Base-by-base conservation (phyloP, 176 grass and related monocot genomes). In the Melocanna baccifera region DNA sequence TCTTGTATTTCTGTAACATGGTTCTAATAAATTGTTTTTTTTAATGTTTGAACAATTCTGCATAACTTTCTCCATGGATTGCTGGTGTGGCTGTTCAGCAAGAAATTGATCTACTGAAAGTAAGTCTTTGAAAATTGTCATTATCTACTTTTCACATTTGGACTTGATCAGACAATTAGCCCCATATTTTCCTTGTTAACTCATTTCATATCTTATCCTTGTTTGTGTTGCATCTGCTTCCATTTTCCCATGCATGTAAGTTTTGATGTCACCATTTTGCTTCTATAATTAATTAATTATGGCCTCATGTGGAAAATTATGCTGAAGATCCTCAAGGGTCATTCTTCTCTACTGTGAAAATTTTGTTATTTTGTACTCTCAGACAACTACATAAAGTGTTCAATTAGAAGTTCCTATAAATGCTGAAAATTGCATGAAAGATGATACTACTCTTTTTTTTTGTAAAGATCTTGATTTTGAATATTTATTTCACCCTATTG, bases 61-160 rank as follows among this genome's bases (percentile, higher is more conserved):
- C 50, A 62, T 86, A 34, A 82, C 58, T 75, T 75, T 59, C 53
- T 84, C 37, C 18, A 78, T 91, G 76, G 68, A 70, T 58, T 66
- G 47, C 46, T 83, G 75, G 9, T 80, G 69, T 73, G 67, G 58
- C 80, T 65, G 62, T 94, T 88, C 91, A 99, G 96, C 96, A 99
- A 99, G 96, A 99, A 87, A 99, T 99, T 29, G 96, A 99, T 90
- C 91, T 99, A 29, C 70, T 99, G 56, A 99, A 99, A 94, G 96
- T 96, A 99, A 77, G 78, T 81, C 47, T 81, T 68, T 26, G 40
- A 63, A 58, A 43, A 25, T 46, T 75, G 77, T 14, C 58, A 29
- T 86, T 50, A 28, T 62, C 2, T 88, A 62, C 50, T 69, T 70
- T 43, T 77, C 19, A 18, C 23, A 46, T 46, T 81, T 77, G 3